Evolutionary conservation across 352 stramenopile species (phyloP).

Genomic region (Pythium dissotocum): DNA sequence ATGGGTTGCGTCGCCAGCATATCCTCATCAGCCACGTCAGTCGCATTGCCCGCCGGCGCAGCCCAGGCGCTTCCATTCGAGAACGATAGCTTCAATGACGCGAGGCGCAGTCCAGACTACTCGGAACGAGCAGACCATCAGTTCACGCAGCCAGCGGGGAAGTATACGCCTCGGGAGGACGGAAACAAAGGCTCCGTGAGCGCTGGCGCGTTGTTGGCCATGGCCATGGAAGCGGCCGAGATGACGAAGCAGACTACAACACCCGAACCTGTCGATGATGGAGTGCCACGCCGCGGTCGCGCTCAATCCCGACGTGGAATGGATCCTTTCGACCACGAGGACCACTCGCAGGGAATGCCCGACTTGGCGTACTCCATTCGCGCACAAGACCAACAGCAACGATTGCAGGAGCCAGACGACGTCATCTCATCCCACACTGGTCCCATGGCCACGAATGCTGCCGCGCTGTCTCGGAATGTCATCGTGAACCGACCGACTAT

Average conservation of each 20-base stretch:
- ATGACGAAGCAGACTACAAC: too few relatives aligned
- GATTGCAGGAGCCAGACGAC: neutral
- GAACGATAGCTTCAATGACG: neutral
- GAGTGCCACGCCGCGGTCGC: neutral
- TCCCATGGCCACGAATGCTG: neutral
- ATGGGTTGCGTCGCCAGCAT: conserved; percentile 28
- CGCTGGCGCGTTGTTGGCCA: conserved; percentile 14
- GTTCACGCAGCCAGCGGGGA: conserved; percentile 4
- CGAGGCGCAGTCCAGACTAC: neutral
- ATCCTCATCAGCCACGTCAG: neutral
- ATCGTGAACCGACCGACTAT: conserved; percentile 20
- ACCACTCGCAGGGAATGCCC: conserved; percentile 14
- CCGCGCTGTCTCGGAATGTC: conserved; percentile 24
- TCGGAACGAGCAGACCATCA: neutral
- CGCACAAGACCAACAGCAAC: neutral
- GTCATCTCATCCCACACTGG: neutral
- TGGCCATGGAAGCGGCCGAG: conserved; percentile 27
- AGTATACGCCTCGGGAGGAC: conserved; percentile 8
- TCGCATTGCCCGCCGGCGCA: neutral
- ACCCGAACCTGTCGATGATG: neutral
- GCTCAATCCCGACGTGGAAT: neutral
- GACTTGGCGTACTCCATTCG: conserved; percentile 28
- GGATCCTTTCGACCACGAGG: neutral
- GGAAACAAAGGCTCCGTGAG: neutral
- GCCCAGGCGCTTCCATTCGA: neutral